Percentiles rank a stretch among this genome's conserved stretches.
Evolutionary conservation across 1,284 basidiomycete species (phyloP).

Genomic region (Grifola frondosa): DNA sequence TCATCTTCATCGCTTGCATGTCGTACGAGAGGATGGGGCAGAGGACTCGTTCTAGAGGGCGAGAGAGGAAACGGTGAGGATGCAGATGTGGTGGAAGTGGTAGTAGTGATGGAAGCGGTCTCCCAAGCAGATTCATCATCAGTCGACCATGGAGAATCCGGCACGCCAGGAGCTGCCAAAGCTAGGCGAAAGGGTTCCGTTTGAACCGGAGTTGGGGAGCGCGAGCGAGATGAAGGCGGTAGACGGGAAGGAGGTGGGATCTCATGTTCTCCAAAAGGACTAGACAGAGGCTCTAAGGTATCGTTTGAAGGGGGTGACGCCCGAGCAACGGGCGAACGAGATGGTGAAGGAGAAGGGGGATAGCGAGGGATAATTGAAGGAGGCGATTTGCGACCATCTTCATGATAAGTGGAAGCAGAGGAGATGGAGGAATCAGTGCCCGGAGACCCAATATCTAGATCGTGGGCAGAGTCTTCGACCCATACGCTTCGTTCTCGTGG

Average conservation of each 20-base stretch:
- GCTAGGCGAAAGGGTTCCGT: conserved; percentile 24
- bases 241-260: conserved; percentile 23
- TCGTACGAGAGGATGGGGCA: conserved; percentile 28
- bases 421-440: conserved; percentile 27
- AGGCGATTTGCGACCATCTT: conserved; percentile 14
- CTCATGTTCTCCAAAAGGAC: conserved; percentile 21
- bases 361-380: conserved; percentile 42
- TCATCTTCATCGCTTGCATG: conserved; percentile 40
- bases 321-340: conserved; percentile 37
- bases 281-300: conserved; percentile 11
- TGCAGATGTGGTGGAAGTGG: conserved; percentile 53
- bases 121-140: conserved; percentile 78
- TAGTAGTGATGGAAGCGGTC: conserved; percentile 61
- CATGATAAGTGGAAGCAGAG: conserved; percentile 28
- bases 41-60: conserved; percentile 31
- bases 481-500: conserved; percentile 45
- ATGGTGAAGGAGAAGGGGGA: conserved; percentile 43
- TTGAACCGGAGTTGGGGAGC: conserved; percentile 14
- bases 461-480: conserved; percentile 21
- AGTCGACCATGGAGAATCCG: conserved; percentile 64
- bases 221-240: conserved; percentile 22
- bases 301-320: conserved; percentile 7
- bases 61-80: conserved; percentile 39
- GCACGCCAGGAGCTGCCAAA: conserved; percentile 33
- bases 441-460: conserved; percentile 22